phyloP scores from a whole-genome alignment of 768 basidiomycete species.

The Boletus huronensis region DNA sequence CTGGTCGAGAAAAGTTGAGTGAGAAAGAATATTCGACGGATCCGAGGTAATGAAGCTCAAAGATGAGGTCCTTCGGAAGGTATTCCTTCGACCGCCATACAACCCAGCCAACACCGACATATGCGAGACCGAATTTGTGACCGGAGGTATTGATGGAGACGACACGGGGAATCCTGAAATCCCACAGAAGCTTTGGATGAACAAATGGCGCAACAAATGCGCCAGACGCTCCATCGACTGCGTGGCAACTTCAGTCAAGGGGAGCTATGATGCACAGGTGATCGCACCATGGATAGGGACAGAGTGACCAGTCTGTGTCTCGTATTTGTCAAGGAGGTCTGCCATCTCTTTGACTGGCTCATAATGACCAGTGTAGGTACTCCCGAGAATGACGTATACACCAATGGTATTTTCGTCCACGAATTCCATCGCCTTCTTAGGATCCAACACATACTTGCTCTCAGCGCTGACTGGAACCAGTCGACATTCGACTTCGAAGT shows the following conservation, averaged over 20 bases:
- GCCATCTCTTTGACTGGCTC: conserved; percentile 88
- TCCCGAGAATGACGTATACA: conserved; percentile 56
- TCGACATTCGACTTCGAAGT: conserved; percentile 63
- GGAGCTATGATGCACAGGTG: conserved; percentile 23
- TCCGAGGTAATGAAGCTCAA: conserved; percentile 52
- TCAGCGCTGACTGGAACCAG: conserved; percentile 63
- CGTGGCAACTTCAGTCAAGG: conserved; percentile 2
- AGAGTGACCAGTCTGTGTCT: conserved; percentile 41
- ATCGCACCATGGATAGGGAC: conserved; percentile 41
- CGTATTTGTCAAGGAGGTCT: conserved; percentile 60
- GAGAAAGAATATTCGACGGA: conserved; percentile 74
- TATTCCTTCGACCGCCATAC: conserved; percentile 54
- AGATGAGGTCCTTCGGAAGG: conserved; percentile 69
- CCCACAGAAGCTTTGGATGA: conserved; percentile 52
- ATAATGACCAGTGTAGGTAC: conserved; percentile 57
- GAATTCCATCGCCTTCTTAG: conserved; percentile 58
- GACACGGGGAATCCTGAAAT: conserved; percentile 57
- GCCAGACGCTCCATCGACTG: conserved; percentile 58
- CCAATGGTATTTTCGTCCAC: conserved; percentile 75
- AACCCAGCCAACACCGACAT: conserved; percentile 62
- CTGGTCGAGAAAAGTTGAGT: conserved; percentile 58
- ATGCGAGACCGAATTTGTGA: conserved; percentile 58
- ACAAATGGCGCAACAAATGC: conserved; percentile 64
- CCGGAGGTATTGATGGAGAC: conserved; percentile 59
- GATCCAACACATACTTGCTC: conserved; percentile 75